These are phyloP conservation scores for Pythium vanterpoolii DNA, from an alignment of 352 stramenopile species.

Conservation along the genomic window DNA sequence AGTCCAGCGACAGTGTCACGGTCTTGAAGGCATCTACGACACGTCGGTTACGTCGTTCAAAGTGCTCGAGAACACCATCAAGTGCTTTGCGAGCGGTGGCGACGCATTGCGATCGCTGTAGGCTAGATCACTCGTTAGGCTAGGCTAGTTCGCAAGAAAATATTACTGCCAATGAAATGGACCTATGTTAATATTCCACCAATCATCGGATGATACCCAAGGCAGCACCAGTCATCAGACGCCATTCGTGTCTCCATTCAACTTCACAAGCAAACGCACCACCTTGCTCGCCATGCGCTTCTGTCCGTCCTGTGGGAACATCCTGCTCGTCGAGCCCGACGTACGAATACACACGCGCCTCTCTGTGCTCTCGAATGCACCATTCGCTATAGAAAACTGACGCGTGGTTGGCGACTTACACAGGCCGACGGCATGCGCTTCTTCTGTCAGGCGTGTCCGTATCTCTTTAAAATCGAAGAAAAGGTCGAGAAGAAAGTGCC, in stretches of 20 bases:
- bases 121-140: not conserved
- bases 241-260: constrained; percentile 12
- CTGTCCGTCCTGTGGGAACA: constrained; percentile 88
- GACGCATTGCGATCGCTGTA: constrained; percentile 28
- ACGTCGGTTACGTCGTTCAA: constrained; percentile 50
- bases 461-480: constrained; percentile 86
- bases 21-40: constrained; percentile 24
- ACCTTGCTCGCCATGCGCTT: constrained; percentile 66
- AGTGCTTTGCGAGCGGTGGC: constrained; percentile 41
- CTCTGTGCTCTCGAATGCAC: constrained; percentile 6
- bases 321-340: constrained; percentile 87
- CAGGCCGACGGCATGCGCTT: constrained; percentile 87
- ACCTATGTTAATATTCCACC: not conserved
- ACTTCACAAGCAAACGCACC: not conserved
- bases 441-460: constrained; percentile 89
- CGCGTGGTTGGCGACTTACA: not conserved
- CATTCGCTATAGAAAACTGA: constrained; percentile 1
- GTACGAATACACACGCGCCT: constrained; percentile 27
- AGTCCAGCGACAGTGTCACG: constrained; percentile 36
- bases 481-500: constrained; percentile 89
- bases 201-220: not conserved
- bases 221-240: not conserved
- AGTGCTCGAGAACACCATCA: constrained; percentile 67
- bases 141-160: not conserved
- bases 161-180: constrained; percentile 3